Evolutionary conservation across 768 basidiomycete species (phyloP).

Genomic region (Strobilomyces confusus): DNA sequence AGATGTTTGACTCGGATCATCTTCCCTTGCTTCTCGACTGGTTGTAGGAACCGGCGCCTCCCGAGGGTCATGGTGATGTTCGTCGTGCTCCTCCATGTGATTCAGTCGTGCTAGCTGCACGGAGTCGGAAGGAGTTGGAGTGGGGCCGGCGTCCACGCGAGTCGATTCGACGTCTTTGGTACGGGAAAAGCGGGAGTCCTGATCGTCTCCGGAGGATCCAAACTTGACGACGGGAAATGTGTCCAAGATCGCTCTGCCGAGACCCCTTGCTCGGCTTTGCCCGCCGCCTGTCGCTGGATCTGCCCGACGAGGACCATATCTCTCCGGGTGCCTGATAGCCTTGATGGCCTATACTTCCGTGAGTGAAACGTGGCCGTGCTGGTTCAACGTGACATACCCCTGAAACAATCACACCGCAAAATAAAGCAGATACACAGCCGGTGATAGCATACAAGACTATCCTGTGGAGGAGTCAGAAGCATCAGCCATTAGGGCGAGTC

Average conservation of each 20-base stretch:
- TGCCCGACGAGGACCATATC: conserved; percentile 74
- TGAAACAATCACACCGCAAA: conserved; percentile 79
- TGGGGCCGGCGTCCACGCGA: not conserved
- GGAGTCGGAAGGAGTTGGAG: conserved; percentile 4
- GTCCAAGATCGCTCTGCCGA: conserved; percentile 90
- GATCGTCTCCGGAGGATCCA: conserved; percentile 32
- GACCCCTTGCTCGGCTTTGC: conserved; percentile 75
- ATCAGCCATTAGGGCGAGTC: conserved; percentile 1
- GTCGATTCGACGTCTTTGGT: conserved; percentile 33
- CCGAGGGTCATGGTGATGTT: not conserved
- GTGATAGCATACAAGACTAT: conserved; percentile 85
- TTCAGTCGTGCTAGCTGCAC: conserved; percentile 11
- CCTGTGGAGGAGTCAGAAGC: conserved; percentile 35
- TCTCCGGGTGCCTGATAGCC: conserved; percentile 85
- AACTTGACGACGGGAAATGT: conserved; percentile 96
- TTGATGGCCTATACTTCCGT: conserved; percentile 57
- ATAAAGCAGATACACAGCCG: conserved; percentile 81
- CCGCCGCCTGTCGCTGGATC: conserved; percentile 29
- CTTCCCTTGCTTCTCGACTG: not conserved
- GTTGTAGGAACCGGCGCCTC: not conserved
- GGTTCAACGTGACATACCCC: conserved; percentile 50
- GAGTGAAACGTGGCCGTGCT: not conserved
- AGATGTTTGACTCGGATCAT: not conserved
- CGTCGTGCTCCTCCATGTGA: not conserved
- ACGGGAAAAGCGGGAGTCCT: conserved; percentile 5